Conservation (phyloP, 2,329 filamentous ascomycete species). For the Plenodomus tracheiphilus region DNA sequence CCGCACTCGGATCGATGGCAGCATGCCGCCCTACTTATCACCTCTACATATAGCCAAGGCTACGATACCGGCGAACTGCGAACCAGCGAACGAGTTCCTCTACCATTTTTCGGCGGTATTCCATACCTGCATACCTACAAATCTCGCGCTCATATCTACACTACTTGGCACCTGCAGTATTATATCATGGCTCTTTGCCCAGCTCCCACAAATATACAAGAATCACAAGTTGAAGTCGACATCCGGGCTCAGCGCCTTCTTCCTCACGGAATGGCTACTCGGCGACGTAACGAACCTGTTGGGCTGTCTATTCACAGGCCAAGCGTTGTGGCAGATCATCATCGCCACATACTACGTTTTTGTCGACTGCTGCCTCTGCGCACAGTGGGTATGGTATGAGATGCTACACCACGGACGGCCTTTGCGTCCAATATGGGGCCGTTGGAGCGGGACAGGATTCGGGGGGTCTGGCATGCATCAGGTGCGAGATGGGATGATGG, state of each 20-base stretch:
- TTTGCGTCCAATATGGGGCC: constrained; percentile 43
- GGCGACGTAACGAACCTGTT: constrained; percentile 66
- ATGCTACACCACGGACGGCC: constrained; percentile 56
- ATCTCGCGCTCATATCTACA: constrained; percentile 64
- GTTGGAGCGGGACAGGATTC: constrained; percentile 19
- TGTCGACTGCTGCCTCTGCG: constrained; percentile 64
- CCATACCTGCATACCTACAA: constrained; percentile 66
- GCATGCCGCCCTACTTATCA: constrained; percentile 42
- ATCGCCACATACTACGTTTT: constrained; percentile 68
- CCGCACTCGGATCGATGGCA: constrained; percentile 24
- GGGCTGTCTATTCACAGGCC: constrained; percentile 64
- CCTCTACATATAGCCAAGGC: constrained; percentile 40
- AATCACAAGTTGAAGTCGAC: constrained; percentile 67
- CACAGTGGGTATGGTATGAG: constrained; percentile 69
- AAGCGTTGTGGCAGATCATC: constrained; percentile 68
- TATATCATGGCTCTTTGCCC: constrained; percentile 69
- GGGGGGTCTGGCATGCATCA: constrained; percentile 34
- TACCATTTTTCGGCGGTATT: constrained; percentile 61
- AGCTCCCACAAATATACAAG: constrained; percentile 71
- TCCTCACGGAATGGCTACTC: constrained; percentile 67
- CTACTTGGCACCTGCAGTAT: constrained; percentile 65
- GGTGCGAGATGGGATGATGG: constrained; percentile 26
- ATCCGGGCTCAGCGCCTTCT: constrained; percentile 66
- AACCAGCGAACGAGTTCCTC: constrained; percentile 62
- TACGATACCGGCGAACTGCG: constrained; percentile 61